Percentiles rank a stretch among this genome's conserved stretches.
Conservation (phyloP, 169 alveolate species). For the Toxoplasma gondii region DNA sequence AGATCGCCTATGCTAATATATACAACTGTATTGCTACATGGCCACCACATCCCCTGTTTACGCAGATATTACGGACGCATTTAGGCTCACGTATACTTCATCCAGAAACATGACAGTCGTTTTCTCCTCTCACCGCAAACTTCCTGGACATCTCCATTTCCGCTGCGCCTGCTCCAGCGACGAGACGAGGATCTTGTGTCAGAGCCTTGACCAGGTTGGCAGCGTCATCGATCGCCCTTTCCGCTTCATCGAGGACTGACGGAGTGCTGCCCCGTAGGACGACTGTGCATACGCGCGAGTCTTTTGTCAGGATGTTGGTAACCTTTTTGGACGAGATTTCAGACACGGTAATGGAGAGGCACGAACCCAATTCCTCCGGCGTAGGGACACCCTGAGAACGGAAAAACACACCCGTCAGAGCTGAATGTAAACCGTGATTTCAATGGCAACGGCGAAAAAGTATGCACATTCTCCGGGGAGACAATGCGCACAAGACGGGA, state of each 20-base stretch:
- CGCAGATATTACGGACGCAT: too few relatives aligned
- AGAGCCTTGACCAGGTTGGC: conserved; percentile 82
- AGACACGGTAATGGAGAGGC: conserved; percentile 88
- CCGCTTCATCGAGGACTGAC: conserved; percentile 98
- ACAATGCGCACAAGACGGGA: background rate
- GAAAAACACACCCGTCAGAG: background rate
- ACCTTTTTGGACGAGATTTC: conserved; percentile 95
- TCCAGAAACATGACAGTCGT: too few relatives aligned
- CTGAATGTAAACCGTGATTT: background rate
- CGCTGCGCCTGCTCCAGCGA: conserved; percentile 76
- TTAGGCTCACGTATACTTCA: too few relatives aligned
- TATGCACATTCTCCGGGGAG: background rate
- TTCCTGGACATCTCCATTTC: conserved; percentile 75
- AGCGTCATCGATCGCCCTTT: conserved; percentile 97
- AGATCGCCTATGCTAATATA: background rate
- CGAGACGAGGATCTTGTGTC: conserved; percentile 71
- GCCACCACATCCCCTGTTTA: too few relatives aligned
- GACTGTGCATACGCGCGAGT: conserved; percentile 67
- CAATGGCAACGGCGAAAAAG: background rate
- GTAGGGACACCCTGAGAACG: conserved; percentile 83
- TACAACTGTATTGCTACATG: too few relatives aligned
- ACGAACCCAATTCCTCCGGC: conserved; percentile 96
- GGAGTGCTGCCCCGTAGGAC: conserved; percentile 93
- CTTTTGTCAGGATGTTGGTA: conserved; percentile 65
- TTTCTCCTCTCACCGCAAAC: conserved; percentile 65